Base-by-base conservation (phyloP, 495 filamentous ascomycete genomes). In the Penicillium angulare region DNA sequence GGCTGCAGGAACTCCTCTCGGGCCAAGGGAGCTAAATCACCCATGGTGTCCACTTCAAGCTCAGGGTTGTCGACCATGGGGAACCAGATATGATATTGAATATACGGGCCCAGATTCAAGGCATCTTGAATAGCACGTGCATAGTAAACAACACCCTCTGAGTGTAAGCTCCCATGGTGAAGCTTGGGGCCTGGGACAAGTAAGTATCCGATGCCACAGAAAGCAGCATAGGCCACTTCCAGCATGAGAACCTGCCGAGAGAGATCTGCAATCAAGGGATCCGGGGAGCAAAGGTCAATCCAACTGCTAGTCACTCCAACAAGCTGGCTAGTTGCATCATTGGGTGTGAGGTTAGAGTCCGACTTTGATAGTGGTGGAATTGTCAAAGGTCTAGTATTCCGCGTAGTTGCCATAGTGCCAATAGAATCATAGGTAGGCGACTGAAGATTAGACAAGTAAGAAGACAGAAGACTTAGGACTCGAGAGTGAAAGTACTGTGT, bases 181-280 rank as follows among this genome's bases (percentile, higher is more conserved):
- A 83, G 49, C 49, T 74, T 78, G 1, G 92, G 93, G 4, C 90
- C 89, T 3, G 84, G 85, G 24, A 97, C 72, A 46, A 97, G 73
- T 32, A 99, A 77, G 64, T 87, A 95, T 17, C 82, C 83, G 52
- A 91, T 78, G 13, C 93, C 93, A 63, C 90, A 95, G 72, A 97
- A 99, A 42, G 88, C 89, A 29, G 93, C 95, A 68, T 97, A 99
- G 17, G 88, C 85, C 15, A 97, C 80, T 58, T 99, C 93, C 44
- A 93, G 73, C 65, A 90, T 89, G 40, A 99, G 71, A 2, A 96
- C 89, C 63, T 96, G 91, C 23, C 87, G 82, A 10, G 91, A 95
- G 47, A 97, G 73, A 62, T 88, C 84, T 2, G 88, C 82, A 49
- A 96, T 84, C 50, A 88, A 55, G 13, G 90, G 88, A 66, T 97